phyloP scores from a whole-genome alignment of 2,329 filamentous ascomycete genomes.

The Phyllosticta ampelicida region DNA sequence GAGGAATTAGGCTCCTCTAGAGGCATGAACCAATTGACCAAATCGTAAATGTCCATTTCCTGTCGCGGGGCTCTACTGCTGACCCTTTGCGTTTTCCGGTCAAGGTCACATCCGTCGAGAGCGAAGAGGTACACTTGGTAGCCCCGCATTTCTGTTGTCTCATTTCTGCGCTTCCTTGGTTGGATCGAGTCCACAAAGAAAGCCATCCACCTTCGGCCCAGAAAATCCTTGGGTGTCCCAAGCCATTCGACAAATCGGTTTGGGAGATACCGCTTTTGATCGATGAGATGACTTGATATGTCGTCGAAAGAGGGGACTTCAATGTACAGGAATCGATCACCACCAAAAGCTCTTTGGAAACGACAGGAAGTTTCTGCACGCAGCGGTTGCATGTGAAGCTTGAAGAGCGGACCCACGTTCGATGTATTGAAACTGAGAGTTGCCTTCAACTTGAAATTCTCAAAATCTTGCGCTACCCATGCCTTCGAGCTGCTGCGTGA shows the following conservation, averaged over 20 bases:
- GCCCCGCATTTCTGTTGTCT: not conserved
- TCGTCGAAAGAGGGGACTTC: slow-evolving; percentile 21
- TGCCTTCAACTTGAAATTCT: slow-evolving; percentile 25
- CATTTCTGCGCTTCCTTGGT: slow-evolving; percentile 16
- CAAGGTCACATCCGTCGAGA: slow-evolving; percentile 21
- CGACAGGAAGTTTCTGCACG: slow-evolving; percentile 23
- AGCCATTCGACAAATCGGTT: slow-evolving; percentile 26
- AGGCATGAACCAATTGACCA: slow-evolving; percentile 32
- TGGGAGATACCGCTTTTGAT: slow-evolving; percentile 15
- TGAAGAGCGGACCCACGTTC: slow-evolving; percentile 17
- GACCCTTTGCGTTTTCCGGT: not conserved
- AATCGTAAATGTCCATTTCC: slow-evolving; percentile 14
- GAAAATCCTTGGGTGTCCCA: slow-evolving; percentile 21
- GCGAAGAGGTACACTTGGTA: slow-evolving; percentile 26
- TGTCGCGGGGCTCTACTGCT: not conserved
- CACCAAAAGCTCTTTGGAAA: slow-evolving; percentile 27
- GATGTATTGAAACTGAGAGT: slow-evolving; percentile 15
- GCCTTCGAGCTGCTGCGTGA: slow-evolving; percentile 14
- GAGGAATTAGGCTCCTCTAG: slow-evolving; percentile 22
- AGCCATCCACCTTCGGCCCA: slow-evolving; percentile 32
- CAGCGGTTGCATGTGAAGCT: slow-evolving; percentile 18
- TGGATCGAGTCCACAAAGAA: slow-evolving; percentile 30
- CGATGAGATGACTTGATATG: slow-evolving; percentile 12
- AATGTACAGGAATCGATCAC: slow-evolving; percentile 34
- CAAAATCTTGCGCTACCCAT: slow-evolving; percentile 21